Evolutionary conservation across 257 asterid genomes (phyloP), one percentile per base, ranked within the genome.

Genomic region (Nicotiana attenuata): DNA sequence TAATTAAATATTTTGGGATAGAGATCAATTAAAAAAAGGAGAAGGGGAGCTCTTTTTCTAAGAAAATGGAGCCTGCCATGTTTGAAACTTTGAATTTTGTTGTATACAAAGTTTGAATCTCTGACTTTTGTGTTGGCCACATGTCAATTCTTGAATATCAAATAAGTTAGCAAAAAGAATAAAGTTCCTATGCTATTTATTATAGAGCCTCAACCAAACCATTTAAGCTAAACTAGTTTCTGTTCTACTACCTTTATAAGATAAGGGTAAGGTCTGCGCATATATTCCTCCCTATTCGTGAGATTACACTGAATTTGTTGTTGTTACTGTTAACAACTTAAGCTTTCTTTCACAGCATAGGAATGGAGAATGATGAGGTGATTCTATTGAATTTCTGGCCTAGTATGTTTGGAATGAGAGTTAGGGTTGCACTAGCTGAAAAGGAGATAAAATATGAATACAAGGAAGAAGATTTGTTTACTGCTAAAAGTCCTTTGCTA

Each of bases 311-410:
- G 0, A 38, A 1, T 38, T 38, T 38, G 0, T 41, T 8, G 11
- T 41, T 8, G 0, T 41, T 41, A 7, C 0, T 8, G 0, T 41
- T 7, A 41, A 22, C 19, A 63, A 4, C 26, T 13, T 53, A 3
- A n/a, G 19, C 56, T 3, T 71, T 15, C 10, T n/a, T 28, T 71
- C 31, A 10, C 31, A n/a, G 17, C 59, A 33, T 0, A 71, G 7
- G 26, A 71, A 45, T 38, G n/a, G 31, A 71, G 38, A 41, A 26
- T 28, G 77, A 47, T 47, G 83, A 80, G 15, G 83, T 80, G 83
- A 80, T 80, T 45, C 76, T 80, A 29, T 33, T 80, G 78, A 65
- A 65, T 5, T 80, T 65, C 35, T 65, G 83, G 83, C 29, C 78
- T 5, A 80, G 83, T 53, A 50, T 47, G 78, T 65, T 47, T 65